Evolutionary conservation across 2,329 filamentous ascomycete genomes (phyloP), one percentile per base, ranked within the genome.

Genomic region (Ceratocystis lukuohia): DNA sequence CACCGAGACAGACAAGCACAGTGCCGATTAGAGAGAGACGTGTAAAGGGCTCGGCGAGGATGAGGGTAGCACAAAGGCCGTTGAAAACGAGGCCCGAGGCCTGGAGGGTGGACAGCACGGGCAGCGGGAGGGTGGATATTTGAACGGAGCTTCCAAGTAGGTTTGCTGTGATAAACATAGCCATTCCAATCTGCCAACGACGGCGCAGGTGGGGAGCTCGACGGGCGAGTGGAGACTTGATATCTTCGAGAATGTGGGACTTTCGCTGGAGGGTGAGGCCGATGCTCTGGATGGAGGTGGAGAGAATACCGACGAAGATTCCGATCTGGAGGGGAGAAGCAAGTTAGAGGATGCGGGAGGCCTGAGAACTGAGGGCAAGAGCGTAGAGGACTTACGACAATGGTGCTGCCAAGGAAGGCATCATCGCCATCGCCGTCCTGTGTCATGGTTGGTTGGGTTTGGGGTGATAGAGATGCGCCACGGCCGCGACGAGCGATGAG

Each of bases 61-160:
- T 90, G 67, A 97, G 78, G 57, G 91, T 95, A 69, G 94, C 94
- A 80, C 95, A 96, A 75, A 97, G 91, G 67, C 93, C 96, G 79
- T 99, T 99, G 81, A 99, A 99, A 69, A 99, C 94, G 66, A 99
- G 82, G 57, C 94, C 94, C 2, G 93, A 96, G 20, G 93, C 93
- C 78, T 99, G 94, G 46, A 99, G 80, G 0, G 94, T 96, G 66
- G 93, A 97, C 44, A 99, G 83, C 5, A 99, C 91, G 22, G 94
- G 94, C 25, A 99, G 80, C 17, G 94, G 94, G 57, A 99, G 81
- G 0, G 93, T 96, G 37, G 94, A 96, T 74, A 99, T 97, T 77
- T 99, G 94, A 68, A 99, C 94, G 46, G 91, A 93, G 77, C 92
- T 96, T 68, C 94, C 94, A 66, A 97, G 82, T 66, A 99, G 82